These are phyloP conservation scores for Umbilicus rupestris DNA, from an alignment of 164 flowering plant genomes.

Conservation along the genomic window DNA sequence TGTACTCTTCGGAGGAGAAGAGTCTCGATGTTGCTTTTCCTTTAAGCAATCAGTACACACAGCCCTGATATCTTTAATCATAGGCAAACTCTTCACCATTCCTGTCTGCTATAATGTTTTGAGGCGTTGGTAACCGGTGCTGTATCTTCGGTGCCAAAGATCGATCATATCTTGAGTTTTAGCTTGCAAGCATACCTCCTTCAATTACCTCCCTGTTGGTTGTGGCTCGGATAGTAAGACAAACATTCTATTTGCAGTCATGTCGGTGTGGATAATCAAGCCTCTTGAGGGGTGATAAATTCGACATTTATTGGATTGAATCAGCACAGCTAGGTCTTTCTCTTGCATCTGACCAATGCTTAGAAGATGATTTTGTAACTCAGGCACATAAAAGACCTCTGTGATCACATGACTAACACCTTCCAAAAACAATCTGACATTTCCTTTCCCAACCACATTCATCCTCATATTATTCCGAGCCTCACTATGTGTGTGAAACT, in stretches of 20 bases:
- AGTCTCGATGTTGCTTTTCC: neutral
- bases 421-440: neutral
- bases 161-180: neutral
- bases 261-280: neutral
- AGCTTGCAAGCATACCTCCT: neutral
- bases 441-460: neutral
- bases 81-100: no score
- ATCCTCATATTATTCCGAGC: neutral
- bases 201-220: neutral
- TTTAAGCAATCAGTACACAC: neutral
- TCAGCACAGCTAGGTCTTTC: neutral
- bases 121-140: neutral
- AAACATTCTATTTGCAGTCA: neutral
- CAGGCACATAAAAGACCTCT: neutral
- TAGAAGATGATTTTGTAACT: neutral
- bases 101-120: neutral
- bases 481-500: neutral
- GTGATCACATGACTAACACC: neutral
- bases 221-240: neutral
- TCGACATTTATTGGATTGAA: neutral
- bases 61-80: no score
- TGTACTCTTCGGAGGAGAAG: neutral
- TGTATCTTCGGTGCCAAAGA: neutral
- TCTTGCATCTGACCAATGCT: constrained; percentile 1
- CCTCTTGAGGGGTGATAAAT: neutral